Percentiles rank a stretch among this genome's conserved stretches.
These are phyloP conservation scores for Cordyceps farinosa DNA, from an alignment of 2,329 filamentous ascomycete species.

Conservation along the genomic window DNA sequence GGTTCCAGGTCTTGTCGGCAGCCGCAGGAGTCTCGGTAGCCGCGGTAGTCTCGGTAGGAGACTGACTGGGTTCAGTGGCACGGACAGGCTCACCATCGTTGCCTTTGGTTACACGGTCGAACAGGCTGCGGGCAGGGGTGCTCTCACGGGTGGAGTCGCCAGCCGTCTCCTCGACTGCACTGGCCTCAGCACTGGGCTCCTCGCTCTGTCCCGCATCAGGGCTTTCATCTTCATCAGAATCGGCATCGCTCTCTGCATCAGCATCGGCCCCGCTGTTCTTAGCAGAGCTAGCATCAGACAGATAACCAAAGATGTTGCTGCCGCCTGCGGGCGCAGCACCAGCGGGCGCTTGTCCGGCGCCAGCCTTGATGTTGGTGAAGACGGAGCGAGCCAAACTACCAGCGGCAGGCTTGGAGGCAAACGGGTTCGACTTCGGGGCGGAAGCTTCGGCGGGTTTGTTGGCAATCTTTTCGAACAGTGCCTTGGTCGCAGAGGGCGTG, in stretches of 20 bases:
- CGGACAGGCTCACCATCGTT: constrained; percentile 49
- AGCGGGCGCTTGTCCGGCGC: constrained; percentile 20
- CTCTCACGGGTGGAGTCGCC: constrained; percentile 37
- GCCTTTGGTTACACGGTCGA: constrained; percentile 52
- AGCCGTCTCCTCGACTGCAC: constrained; percentile 39
- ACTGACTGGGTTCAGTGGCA: constrained; percentile 26
- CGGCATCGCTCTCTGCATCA: constrained; percentile 44
- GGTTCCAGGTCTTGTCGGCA: constrained; percentile 40
- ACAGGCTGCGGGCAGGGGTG: constrained; percentile 48
- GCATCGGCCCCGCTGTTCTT: constrained; percentile 52
- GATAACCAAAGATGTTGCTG: constrained; percentile 57
- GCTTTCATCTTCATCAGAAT: constrained; percentile 41
- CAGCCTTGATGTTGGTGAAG: constrained; percentile 39
- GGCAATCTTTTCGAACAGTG: constrained; percentile 55
- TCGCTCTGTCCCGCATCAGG: constrained; percentile 43
- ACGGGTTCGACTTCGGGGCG: constrained; percentile 32
- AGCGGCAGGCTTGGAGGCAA: constrained; percentile 35
- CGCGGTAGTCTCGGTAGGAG: constrained; percentile 24
- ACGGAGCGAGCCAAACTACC: constrained; percentile 42
- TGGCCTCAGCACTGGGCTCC: constrained; percentile 41
- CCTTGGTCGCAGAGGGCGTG: constrained; percentile 51
- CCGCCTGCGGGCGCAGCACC: constrained; percentile 23
- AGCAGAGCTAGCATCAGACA: constrained; percentile 54
- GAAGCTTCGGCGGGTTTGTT: constrained; percentile 41
- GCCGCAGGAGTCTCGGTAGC: constrained; percentile 26